These are phyloP conservation scores for Fomitopsis palustris DNA, from an alignment of 1,284 basidiomycete species.

Conservation along the genomic window DNA sequence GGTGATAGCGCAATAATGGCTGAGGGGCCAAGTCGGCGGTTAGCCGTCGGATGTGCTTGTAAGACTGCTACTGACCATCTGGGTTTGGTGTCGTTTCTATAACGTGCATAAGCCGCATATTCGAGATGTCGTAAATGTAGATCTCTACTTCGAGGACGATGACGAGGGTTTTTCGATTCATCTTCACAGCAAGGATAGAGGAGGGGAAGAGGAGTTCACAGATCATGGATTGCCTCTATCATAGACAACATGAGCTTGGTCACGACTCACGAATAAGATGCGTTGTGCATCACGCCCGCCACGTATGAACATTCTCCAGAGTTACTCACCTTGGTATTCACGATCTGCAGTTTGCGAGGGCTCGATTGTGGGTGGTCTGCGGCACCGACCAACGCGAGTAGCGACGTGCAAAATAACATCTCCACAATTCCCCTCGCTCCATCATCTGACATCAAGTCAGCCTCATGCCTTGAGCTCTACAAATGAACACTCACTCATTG, in stretches of 20 bases:
- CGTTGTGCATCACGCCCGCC: not conserved
- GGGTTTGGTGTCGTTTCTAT: slow-evolving; percentile 97
- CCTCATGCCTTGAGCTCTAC: not conserved
- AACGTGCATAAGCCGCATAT: slow-evolving; percentile 96
- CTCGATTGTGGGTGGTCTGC: slow-evolving; percentile 86
- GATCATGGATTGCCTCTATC: slow-evolving; percentile 94
- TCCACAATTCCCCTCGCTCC: slow-evolving; percentile 95
- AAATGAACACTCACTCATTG: slow-evolving; percentile 67
- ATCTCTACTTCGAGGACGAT: slow-evolving; percentile 96
- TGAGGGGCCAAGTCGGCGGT: slow-evolving; percentile 27
- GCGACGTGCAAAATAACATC: slow-evolving; percentile 98
- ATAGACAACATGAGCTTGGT: not conserved
- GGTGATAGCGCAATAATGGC: slow-evolving; percentile 95
- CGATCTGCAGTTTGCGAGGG: slow-evolving; percentile 92
- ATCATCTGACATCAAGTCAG: slow-evolving; percentile 55
- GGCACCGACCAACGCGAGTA: slow-evolving; percentile 94
- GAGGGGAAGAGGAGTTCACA: slow-evolving; percentile 98
- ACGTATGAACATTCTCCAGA: not conserved
- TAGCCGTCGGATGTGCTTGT: slow-evolving; percentile 5
- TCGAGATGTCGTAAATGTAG: slow-evolving; percentile 98
- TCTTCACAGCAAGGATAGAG: slow-evolving; percentile 92
- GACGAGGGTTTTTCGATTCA: slow-evolving; percentile 94
- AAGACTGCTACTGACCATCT: slow-evolving; percentile 58
- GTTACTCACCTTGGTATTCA: slow-evolving; percentile 85
- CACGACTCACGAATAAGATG: not conserved